Base-by-base conservation (phyloP, 2,329 filamentous ascomycete genomes). In the Fusarium camptoceras region DNA sequence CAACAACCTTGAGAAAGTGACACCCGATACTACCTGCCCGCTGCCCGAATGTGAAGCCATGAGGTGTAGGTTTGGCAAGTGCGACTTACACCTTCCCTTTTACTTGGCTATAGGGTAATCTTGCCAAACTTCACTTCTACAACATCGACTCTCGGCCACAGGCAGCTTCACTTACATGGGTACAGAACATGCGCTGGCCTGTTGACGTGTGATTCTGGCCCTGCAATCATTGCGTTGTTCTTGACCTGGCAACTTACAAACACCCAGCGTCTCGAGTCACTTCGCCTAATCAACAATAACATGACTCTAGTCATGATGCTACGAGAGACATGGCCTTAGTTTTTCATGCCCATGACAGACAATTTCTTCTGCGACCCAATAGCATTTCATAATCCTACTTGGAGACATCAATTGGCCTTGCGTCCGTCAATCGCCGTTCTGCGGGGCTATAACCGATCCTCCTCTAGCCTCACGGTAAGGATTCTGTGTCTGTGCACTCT, bases 361-460 rank as follows among this genome's bases (percentile, higher is more conserved):
- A 78, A 76, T 73, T 68, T 73, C 63, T 48, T 56, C 58, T 44
- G 65, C 46, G 56, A 68, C 58, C 76, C 76, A 78, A 78, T 78
- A 60, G 62, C 46, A 51, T 49, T 58, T 51, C 56, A 56, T 66
- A 59, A 54, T 48, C 48, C 57, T 64, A 57, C 53, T 54, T 70
- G 24, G 55, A 53, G 62, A 53, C 55, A 37, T 56, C 68, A 53
- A 78, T 78, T 78, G 76, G 76, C 66, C 68, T 64, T 51, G 57
- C 49, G 42, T 60, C 72, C 64, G 68, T 77, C 75, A 76, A 77
- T 76, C 73, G 71, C 55, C 73, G 71, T 71, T 58, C 65, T 72
- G 73, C 68, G 68, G 71, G 73, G 72, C 66, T 24, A 53, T 65
- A 75, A 55, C 60, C 60, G 59, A 67, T 67, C 58, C 63, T 48